Percentiles rank a stretch among this genome's conserved stretches.
Evolutionary conservation across 2,329 filamentous ascomycete genomes (phyloP).

Genomic region (Beauveria varroae): DNA sequence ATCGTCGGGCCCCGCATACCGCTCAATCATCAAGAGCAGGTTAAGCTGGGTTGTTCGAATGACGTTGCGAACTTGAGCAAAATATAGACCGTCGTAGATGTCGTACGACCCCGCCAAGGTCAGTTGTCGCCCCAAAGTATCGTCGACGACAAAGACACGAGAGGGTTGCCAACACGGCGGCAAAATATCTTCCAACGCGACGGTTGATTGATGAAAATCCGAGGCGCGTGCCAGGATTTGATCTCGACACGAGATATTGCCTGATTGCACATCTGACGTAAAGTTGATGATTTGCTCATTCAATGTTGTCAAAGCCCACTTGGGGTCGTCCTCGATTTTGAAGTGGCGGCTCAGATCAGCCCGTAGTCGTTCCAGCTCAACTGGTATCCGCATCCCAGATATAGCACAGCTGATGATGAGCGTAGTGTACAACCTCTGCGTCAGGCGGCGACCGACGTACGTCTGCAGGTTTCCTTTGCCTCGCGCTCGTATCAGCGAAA

Average conservation of each 20-base stretch:
- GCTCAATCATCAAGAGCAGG: conserved; percentile 11
- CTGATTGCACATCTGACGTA: conserved; percentile 12
- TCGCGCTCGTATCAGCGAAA: conserved; percentile 15
- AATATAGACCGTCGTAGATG: conserved; percentile 15
- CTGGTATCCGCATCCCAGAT: conserved; percentile 13
- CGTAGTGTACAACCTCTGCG: conserved; percentile 13
- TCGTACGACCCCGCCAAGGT: conserved; percentile 16
- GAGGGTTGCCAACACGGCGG: conserved; percentile 12
- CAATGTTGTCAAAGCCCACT: conserved; percentile 16
- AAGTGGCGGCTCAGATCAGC: conserved; percentile 6
- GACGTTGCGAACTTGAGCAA: conserved; percentile 18
- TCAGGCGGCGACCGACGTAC: conserved; percentile 12
- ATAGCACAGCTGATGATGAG: conserved; percentile 12
- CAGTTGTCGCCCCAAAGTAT: background rate
- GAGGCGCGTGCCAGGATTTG: background rate
- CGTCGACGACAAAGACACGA: background rate
- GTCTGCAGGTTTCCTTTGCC: conserved; percentile 10
- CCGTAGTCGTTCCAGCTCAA: conserved; percentile 2
- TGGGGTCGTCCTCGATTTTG: conserved; percentile 13
- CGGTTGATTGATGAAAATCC: background rate
- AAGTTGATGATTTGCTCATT: conserved; percentile 16
- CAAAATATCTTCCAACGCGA: conserved; percentile 9
- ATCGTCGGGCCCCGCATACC: background rate
- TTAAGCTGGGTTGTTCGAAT: conserved; percentile 17
- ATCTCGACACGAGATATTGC: background rate